phyloP scores from a whole-genome alignment of 768 basidiomycete genomes.

The Hygrophorus pudorinus region DNA sequence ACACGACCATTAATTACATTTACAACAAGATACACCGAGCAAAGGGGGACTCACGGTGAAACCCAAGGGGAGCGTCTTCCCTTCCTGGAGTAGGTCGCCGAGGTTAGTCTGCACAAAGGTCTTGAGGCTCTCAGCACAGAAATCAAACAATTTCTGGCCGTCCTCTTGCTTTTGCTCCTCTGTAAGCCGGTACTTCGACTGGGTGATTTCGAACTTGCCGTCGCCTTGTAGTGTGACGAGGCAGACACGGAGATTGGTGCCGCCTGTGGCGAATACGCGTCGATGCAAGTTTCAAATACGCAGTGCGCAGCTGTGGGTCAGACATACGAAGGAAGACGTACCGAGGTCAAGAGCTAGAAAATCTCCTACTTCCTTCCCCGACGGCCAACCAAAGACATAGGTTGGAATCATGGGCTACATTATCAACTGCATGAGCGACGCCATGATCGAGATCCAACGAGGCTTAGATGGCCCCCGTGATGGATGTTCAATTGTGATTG shows the following conservation, averaged over 20 bases:
- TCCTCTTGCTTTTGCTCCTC: slow-evolving; percentile 99
- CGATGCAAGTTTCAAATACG: not conserved
- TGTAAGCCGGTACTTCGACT: slow-evolving; percentile 92
- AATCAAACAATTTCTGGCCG: slow-evolving; percentile 93
- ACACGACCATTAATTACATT: not conserved
- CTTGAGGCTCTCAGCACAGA: slow-evolving; percentile 90
- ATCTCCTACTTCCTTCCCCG: slow-evolving; percentile 80
- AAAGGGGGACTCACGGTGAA: slow-evolving; percentile 70
- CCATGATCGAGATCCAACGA: no score
- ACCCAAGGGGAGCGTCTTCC: slow-evolving; percentile 67
- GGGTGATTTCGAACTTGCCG: slow-evolving; percentile 96
- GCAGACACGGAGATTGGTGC: slow-evolving; percentile 98
- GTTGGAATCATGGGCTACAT: slow-evolving; percentile 91
- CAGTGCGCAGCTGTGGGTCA: not conserved
- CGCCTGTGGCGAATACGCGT: slow-evolving; percentile 37
- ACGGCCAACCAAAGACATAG: slow-evolving; percentile 93
- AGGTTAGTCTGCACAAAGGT: slow-evolving; percentile 76
- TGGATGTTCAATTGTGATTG: no score
- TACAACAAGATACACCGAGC: slow-evolving; percentile 2
- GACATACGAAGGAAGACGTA: slow-evolving; percentile 22
- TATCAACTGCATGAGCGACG: slow-evolving; percentile 1
- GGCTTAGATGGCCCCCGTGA: no score
- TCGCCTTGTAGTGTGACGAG: slow-evolving; percentile 85
- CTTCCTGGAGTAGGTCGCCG: slow-evolving; percentile 39
- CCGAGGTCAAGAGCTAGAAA: slow-evolving; percentile 87